phyloP scores from a whole-genome alignment of 2,329 filamentous ascomycete genomes.

The Venturia oleaginea region DNA sequence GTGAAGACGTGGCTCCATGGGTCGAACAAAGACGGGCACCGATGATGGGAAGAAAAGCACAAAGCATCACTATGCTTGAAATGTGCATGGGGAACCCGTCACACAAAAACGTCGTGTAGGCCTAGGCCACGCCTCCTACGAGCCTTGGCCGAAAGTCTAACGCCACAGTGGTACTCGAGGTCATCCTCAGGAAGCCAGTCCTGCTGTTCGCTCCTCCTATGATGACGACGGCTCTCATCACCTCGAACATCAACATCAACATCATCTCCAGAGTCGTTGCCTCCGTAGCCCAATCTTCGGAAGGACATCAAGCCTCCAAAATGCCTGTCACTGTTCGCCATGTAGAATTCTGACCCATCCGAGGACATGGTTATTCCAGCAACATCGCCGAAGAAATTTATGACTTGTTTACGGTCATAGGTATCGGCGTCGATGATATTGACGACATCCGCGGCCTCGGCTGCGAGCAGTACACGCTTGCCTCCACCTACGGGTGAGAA shows the following conservation, averaged over 20 bases:
- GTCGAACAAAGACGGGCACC: background rate
- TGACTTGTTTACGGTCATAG: conserved; percentile 55
- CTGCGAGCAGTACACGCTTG: conserved; percentile 57
- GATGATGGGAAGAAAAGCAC: background rate
- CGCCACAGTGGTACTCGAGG: conserved; percentile 10
- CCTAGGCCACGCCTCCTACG: conserved; percentile 10
- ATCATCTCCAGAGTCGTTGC: background rate
- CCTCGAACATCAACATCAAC: background rate
- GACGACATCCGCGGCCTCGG: conserved; percentile 67
- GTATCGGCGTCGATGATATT: conserved; percentile 60
- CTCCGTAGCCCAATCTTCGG: background rate
- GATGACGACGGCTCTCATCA: background rate
- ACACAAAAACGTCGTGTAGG: conserved; percentile 1
- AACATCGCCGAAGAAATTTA: conserved; percentile 69
- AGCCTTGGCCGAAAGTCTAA: conserved; percentile 11
- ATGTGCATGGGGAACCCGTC: background rate
- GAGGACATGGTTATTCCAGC: conserved; percentile 59
- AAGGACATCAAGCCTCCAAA: conserved; percentile 58
- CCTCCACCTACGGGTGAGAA: conserved; percentile 67
- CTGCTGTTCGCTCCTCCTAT: background rate
- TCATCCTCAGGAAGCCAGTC: conserved; percentile 12
- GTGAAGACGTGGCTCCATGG: background rate
- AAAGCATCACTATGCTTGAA: background rate
- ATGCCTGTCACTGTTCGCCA: conserved; percentile 56
- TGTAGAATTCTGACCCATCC: conserved; percentile 57